Evolutionary conservation across 2,329 filamentous ascomycete species (phyloP).

Genomic region (Cladosporium sp.): DNA sequence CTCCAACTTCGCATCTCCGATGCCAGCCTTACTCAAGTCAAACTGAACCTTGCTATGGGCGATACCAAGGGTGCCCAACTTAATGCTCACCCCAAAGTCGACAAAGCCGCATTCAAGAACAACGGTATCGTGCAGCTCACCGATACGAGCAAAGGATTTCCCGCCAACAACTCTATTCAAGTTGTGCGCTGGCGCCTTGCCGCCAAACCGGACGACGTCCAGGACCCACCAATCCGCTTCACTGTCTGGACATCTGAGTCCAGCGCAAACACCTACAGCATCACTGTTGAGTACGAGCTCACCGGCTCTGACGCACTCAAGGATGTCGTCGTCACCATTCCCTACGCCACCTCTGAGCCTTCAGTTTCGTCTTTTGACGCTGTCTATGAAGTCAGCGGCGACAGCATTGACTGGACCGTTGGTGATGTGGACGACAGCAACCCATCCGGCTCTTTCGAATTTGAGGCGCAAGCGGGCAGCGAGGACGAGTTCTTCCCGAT

Average conservation of each 20-base stretch:
- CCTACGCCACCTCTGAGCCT: conserved; percentile 79
- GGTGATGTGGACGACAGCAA: conserved; percentile 80
- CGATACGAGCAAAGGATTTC: conserved; percentile 83
- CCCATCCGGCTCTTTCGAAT: conserved; percentile 83
- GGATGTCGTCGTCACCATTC: conserved; percentile 83
- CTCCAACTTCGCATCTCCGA: conserved; percentile 87
- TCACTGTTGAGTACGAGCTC: conserved; percentile 94
- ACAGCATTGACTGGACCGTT: conserved; percentile 90
- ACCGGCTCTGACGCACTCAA: conserved; percentile 72
- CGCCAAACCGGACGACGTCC: conserved; percentile 73
- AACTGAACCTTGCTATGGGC: conserved; percentile 71
- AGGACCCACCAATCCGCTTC: conserved; percentile 86
- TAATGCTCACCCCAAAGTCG: conserved; percentile 93
- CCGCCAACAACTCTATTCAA: conserved; percentile 86
- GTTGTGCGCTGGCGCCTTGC: conserved; percentile 89
- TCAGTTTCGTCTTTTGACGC: conserved; percentile 90
- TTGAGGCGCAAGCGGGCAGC: conserved; percentile 80
- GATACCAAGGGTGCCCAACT: conserved; percentile 83
- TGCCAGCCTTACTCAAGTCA: conserved; percentile 83
- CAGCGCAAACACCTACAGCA: conserved; percentile 70
- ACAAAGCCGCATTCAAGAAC: conserved; percentile 79
- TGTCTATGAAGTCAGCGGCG: conserved; percentile 86
- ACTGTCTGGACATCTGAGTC: conserved; percentile 97
- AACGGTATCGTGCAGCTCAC: conserved; percentile 84
- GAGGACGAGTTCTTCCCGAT: conserved; percentile 98